Conservation (phyloP, 2,329 filamentous ascomycete species). For the Colletotrichum tropicale region DNA sequence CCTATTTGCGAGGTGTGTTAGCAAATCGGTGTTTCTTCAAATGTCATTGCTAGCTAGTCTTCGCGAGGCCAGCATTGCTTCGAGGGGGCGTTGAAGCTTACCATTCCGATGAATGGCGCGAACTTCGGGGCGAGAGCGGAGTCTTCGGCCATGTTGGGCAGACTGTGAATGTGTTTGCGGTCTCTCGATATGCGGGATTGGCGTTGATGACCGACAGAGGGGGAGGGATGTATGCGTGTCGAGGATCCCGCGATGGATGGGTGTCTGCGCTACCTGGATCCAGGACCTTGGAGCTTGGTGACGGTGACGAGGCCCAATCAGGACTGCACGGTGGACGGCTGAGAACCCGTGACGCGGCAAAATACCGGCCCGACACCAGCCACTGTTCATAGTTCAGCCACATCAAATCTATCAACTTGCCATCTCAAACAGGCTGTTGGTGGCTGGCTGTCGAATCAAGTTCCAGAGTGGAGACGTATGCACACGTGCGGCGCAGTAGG, state of each 20-base stretch:
- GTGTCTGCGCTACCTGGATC: conserved; percentile 18
- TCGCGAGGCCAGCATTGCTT: neutral
- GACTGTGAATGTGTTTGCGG: neutral
- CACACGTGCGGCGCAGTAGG: neutral
- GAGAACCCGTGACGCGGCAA: conserved; percentile 18
- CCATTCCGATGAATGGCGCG: conserved; percentile 89
- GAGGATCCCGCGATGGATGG: conserved; percentile 16
- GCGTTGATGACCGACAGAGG: conserved; percentile 24
- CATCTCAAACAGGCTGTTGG: neutral
- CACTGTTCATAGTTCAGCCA: neutral
- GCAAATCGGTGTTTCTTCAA: conserved; percentile 16
- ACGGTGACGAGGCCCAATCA: conserved; percentile 20
- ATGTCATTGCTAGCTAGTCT: neutral
- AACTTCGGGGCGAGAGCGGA: conserved; percentile 76
- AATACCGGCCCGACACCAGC: conserved; percentile 8
- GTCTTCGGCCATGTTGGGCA: conserved; percentile 52
- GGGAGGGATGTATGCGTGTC: conserved; percentile 17
- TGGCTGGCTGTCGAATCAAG: neutral
- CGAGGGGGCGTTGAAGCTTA: conserved; percentile 47
- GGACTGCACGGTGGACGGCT: conserved; percentile 10
- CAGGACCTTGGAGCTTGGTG: conserved; percentile 22
- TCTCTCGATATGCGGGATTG: conserved; percentile 16
- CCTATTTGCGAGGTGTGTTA: conserved; percentile 50
- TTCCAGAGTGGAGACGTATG: neutral
- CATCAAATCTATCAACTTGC: neutral